Base-by-base conservation (phyloP, 495 filamentous ascomycete species). In the Sabuloglossum arenarium region DNA sequence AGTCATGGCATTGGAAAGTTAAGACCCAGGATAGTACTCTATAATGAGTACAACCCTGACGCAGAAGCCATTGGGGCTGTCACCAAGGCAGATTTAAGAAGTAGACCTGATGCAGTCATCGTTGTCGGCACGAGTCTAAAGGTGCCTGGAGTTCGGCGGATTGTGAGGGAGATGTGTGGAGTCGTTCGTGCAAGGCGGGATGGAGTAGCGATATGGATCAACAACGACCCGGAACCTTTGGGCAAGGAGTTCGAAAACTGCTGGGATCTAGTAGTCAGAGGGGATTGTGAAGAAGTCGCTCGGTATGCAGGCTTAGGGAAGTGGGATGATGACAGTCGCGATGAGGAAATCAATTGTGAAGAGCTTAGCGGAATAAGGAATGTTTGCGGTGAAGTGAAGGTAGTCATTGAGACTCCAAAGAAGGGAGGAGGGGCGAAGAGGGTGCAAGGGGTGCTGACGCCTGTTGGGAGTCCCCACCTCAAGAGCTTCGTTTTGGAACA, bases 11-110 rank as follows among this genome's bases (percentile, higher is more conserved):
- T 98, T 56, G 91, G 91, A 28, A 79, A 85, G 55, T 73, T 98
- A 57, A 80, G 91, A 25, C 91, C 91, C 19, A 80, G 91, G 24
- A 95, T 98, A 68, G 89, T 96, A 1, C 73, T 98, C 25, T 98
- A 98, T 71, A 95, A 98, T 67, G 91, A 98, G 67, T 82, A 86
- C 65, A 94, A 95, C 63, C 90, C 91, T 0, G 91, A 98, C 59
- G 86, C 89, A 50, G 90, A 94, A 59, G 89, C 91, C 21, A 98
- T 98, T 64, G 89, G 91, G 14, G 81, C 86, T 8, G 86, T 94
- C 12, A 84, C 89, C 58, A 79, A 76, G 49, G 79, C 86, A 1
- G 91, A 98, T 65, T 69, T 97, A 24, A 81, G 85, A 53, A 79
- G 80, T 30, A 76, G 88, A 34, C 91, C 91, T 0, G 93, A 96